Conservation (phyloP, 495 filamentous ascomycete species). For the Annulohypoxylon nitens region DNA sequence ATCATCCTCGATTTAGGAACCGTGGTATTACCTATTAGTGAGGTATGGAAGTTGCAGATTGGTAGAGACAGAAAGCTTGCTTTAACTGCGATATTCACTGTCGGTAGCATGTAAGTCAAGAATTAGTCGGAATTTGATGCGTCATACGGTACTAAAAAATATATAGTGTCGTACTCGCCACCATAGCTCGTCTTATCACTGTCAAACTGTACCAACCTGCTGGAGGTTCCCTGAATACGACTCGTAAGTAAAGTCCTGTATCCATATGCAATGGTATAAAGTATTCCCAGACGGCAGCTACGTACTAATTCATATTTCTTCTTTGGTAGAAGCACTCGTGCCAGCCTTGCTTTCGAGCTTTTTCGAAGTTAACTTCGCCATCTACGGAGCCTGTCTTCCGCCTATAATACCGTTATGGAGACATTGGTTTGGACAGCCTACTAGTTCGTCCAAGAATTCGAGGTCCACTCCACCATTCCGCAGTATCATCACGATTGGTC, state of each 20-base stretch:
- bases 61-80: conserved; percentile 8
- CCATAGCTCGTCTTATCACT: conserved; percentile 12
- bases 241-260: background rate
- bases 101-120: conserved; percentile 5
- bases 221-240: conserved; percentile 8
- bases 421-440: conserved; percentile 4
- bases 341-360: conserved; percentile 5
- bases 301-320: background rate
- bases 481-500: conserved; percentile 10
- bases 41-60: conserved; percentile 16
- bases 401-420: conserved; percentile 6
- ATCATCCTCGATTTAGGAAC: conserved; percentile 5
- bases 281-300: too few relatives aligned
- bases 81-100: conserved; percentile 13
- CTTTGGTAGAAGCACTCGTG: conserved; percentile 8
- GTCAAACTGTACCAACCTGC: conserved; percentile 12
- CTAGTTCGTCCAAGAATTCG: background rate
- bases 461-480: conserved; percentile 1
- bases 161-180: conserved; percentile 4
- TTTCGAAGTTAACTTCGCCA: conserved; percentile 13
- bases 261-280: background rate
- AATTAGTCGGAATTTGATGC: background rate
- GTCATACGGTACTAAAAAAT: background rate
- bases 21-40: background rate
- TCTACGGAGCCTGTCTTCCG: conserved; percentile 4